These are phyloP conservation scores for Sanghuangporus sanghuang DNA, from an alignment of 1,284 basidiomycete species.

Conservation along the genomic window DNA sequence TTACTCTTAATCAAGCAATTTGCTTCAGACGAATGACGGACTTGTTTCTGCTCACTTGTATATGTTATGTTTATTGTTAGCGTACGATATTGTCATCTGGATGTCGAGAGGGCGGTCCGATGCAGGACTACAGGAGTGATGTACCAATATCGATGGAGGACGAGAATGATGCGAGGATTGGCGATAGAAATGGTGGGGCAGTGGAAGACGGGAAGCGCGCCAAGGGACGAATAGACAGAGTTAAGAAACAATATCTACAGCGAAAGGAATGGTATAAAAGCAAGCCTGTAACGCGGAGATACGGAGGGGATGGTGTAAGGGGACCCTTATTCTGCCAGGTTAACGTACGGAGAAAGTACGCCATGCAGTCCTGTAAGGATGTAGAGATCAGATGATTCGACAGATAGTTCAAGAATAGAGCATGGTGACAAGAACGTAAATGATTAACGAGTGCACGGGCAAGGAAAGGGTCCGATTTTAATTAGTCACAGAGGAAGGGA, in stretches of 20 bases:
- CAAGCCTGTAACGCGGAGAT: background rate
- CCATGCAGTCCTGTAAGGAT: background rate
- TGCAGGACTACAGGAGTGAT: conserved; percentile 15
- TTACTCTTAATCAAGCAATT: background rate
- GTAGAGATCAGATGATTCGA: no score
- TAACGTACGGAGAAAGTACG: background rate
- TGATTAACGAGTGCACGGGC: background rate
- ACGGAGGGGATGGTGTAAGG: background rate
- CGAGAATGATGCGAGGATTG: conserved; percentile 8
- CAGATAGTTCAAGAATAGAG: background rate
- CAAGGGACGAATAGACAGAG: background rate
- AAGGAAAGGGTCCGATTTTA: background rate
- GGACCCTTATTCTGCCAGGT: background rate
- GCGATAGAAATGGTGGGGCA: background rate
- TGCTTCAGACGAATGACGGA: background rate
- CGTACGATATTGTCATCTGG: background rate
- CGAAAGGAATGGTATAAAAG: background rate
- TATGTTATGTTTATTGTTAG: background rate
- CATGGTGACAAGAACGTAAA: background rate
- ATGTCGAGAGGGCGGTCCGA: background rate
- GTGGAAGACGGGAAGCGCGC: background rate
- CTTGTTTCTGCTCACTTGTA: background rate
- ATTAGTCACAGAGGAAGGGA: background rate
- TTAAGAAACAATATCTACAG: conserved; percentile 1
- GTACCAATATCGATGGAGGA: conserved; percentile 8